These are phyloP conservation scores for Cladophialophora immunda DNA, from an alignment of 2,329 filamentous ascomycete species.

Conservation along the genomic window DNA sequence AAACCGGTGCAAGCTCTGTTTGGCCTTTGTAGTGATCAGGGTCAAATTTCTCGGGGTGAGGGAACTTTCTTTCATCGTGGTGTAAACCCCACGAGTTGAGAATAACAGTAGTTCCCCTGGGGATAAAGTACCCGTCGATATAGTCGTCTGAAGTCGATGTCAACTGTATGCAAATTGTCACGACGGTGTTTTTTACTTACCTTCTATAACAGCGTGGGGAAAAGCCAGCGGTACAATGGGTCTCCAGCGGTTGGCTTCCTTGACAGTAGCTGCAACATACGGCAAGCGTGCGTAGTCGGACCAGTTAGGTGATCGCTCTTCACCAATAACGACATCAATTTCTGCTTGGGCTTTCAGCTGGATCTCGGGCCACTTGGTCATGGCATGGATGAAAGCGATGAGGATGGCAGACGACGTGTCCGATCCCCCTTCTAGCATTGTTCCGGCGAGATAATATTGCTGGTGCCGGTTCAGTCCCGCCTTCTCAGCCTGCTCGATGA, in stretches of 20 bases:
- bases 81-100: constrained; percentile 57
- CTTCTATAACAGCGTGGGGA: constrained; percentile 52
- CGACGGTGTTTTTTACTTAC: constrained; percentile 11
- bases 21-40: constrained; percentile 48
- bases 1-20: constrained; percentile 45
- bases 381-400: constrained; percentile 58
- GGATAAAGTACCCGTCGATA: constrained; percentile 57
- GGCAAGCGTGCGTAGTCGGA: constrained; percentile 44
- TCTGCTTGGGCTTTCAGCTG: constrained; percentile 56
- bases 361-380: constrained; percentile 57
- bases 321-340: constrained; percentile 50
- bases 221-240: constrained; percentile 57
- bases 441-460: constrained; percentile 48
- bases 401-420: constrained; percentile 52
- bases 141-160: constrained; percentile 49
- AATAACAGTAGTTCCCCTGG: constrained; percentile 57
- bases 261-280: constrained; percentile 45
- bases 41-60: constrained; percentile 51
- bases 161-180: background rate
- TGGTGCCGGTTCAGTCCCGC: constrained; percentile 48
- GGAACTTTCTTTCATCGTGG: constrained; percentile 51
- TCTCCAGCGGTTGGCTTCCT: constrained; percentile 49
- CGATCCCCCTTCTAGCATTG: constrained; percentile 46
- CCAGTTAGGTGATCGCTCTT: constrained; percentile 44
- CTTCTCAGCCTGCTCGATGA: constrained; percentile 49